These are phyloP conservation scores for Homolaphlyctis polyrhiza DNA, from an alignment of 371 early-diverging fungal species.

Conservation along the genomic window DNA sequence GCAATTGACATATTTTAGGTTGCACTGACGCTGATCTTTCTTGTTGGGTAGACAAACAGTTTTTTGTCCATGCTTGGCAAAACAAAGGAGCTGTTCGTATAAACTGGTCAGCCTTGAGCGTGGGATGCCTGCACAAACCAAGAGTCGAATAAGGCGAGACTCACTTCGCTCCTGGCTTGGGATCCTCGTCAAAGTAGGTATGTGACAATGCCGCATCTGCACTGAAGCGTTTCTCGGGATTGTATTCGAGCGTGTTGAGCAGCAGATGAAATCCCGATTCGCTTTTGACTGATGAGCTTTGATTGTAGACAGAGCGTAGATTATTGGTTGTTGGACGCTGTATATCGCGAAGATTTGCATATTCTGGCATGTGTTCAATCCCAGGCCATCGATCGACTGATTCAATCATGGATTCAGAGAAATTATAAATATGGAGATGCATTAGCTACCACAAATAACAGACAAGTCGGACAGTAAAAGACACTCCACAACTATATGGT, in stretches of 20 bases:
- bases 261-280: constrained; percentile 62
- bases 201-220: constrained; percentile 86
- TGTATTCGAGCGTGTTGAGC: constrained; percentile 81
- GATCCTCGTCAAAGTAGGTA: constrained; percentile 90
- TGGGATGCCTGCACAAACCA: too few relatives aligned
- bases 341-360: constrained; percentile 38
- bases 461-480: neutral
- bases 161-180: constrained; percentile 47
- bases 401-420: neutral
- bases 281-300: neutral
- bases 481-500: too few relatives aligned
- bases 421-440: too few relatives aligned
- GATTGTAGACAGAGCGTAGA: constrained; percentile 6
- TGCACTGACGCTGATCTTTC: too few relatives aligned
- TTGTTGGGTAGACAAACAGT: too few relatives aligned
- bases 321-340: constrained; percentile 2
- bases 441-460: too few relatives aligned
- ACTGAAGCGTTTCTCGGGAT: constrained; percentile 82
- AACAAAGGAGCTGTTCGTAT: too few relatives aligned
- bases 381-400: constrained; percentile 75
- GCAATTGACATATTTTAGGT: too few relatives aligned
- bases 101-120: too few relatives aligned
- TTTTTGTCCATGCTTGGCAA: too few relatives aligned
- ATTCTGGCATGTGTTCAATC: constrained; percentile 71
- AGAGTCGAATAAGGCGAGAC: too few relatives aligned